phyloP scores from a whole-genome alignment of 1,284 basidiomycete genomes.

The Cystobasidium pallidum region DNA sequence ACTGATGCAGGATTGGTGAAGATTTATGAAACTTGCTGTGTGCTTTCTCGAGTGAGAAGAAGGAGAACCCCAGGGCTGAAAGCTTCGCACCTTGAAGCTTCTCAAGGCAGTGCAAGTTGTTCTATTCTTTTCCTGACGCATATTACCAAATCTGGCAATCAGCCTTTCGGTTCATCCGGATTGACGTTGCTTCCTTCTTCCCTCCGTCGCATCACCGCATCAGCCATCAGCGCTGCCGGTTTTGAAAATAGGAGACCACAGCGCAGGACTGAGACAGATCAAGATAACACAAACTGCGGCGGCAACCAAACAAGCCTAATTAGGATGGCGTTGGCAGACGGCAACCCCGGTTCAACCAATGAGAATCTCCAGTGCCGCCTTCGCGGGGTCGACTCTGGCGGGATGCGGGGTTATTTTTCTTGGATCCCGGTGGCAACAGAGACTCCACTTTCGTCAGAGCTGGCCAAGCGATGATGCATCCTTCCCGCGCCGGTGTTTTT shows the following conservation, averaged over 20 bases:
- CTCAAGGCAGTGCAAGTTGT: background rate
- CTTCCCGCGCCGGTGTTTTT: slow-evolving; percentile 7
- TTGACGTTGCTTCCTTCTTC: slow-evolving; percentile 10
- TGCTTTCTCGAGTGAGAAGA: slow-evolving; percentile 3
- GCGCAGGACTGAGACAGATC: no score
- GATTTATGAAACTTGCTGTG: slow-evolving; percentile 13
- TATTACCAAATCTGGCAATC: slow-evolving; percentile 24
- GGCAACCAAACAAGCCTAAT: no score
- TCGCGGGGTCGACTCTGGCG: no score
- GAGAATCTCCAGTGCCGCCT: no score
- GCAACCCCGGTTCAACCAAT: no score
- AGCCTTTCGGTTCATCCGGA: slow-evolving; percentile 2
- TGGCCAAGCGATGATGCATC: no score
- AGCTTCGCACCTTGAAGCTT: background rate
- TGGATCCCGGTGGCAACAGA: no score
- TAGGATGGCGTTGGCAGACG: no score
- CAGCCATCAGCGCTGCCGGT: slow-evolving; percentile 18
- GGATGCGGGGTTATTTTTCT: background rate
- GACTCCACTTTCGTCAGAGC: no score
- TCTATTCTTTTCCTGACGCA: slow-evolving; percentile 6
- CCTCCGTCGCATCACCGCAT: slow-evolving; percentile 6
- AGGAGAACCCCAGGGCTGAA: background rate
- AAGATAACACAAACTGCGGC: no score
- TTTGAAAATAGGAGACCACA: no score
- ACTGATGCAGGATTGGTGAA: background rate